These are phyloP conservation scores for Podosphaera xanthii DNA, from an alignment of 2,329 filamentous ascomycete species.

Conservation along the genomic window DNA sequence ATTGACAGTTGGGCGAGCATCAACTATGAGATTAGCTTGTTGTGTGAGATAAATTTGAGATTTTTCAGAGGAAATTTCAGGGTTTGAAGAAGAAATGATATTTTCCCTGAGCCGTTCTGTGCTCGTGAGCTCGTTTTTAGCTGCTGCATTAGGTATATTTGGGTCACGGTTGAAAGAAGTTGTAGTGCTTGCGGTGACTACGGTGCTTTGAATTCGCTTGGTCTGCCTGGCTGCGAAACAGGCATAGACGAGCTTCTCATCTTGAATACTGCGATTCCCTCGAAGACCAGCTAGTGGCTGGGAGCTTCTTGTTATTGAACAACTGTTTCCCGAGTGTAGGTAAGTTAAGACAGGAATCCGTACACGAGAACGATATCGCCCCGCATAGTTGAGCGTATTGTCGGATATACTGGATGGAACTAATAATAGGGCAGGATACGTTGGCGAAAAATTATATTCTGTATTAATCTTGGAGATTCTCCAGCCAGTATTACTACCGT, in stretches of 20 bases:
- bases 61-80: slow-evolving; percentile 29
- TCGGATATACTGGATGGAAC: slow-evolving; percentile 88
- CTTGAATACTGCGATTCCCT: slow-evolving; percentile 77
- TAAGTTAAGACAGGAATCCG: slow-evolving; percentile 82
- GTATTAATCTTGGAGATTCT: slow-evolving; percentile 74
- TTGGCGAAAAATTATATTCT: slow-evolving; percentile 78
- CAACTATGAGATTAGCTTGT: slow-evolving; percentile 83
- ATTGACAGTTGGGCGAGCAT: slow-evolving; percentile 84
- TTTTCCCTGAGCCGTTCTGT: slow-evolving; percentile 41
- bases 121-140: slow-evolving; percentile 30
- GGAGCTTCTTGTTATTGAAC: slow-evolving; percentile 83
- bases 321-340: slow-evolving; percentile 90
- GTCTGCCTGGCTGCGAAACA: slow-evolving; percentile 49
- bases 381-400: slow-evolving; percentile 84
- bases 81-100: slow-evolving; percentile 29
- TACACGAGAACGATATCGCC: slow-evolving; percentile 65
- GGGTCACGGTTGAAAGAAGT: slow-evolving; percentile 21
- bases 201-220: slow-evolving; percentile 10
- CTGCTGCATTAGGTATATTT: slow-evolving; percentile 1
- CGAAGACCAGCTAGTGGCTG: slow-evolving; percentile 75
- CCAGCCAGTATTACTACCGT: slow-evolving; percentile 44
- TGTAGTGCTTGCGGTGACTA: slow-evolving; percentile 18
- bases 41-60: slow-evolving; percentile 70
- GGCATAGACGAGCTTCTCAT: slow-evolving; percentile 78
- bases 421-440: slow-evolving; percentile 66